Base-by-base conservation (phyloP, 2,329 filamentous ascomycete genomes). In the Penicillium olsonii region DNA sequence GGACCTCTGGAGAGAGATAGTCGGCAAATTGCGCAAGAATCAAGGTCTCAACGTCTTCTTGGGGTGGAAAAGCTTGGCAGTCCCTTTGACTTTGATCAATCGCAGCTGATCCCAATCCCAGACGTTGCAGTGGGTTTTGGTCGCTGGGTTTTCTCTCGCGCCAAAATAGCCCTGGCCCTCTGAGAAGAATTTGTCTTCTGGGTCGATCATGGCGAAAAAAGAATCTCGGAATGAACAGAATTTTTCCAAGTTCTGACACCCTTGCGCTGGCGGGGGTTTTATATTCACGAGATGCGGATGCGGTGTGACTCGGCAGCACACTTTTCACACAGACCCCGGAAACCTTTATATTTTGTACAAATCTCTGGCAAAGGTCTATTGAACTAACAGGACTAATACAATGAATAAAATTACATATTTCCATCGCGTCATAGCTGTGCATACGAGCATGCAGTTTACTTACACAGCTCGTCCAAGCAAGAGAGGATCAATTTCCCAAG, bases 401-500 rank as follows among this genome's bases (percentile, higher is more conserved):
- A 24, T 4, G 8, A 24, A 24, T 24, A 24, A 24, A 24, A 24
- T 24, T 24, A 24, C 22, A 24, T 4, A 24, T 24, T n/a, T n/a
- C n/a, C n/a, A n/a, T n/a, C n/a, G n/a, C n/a, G n/a, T n/a, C n/a
- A n/a, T n/a, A n/a, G n/a, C n/a, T n/a, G n/a, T n/a, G n/a, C n/a
- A n/a, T n/a, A n/a, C n/a, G n/a, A n/a, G n/a, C n/a, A n/a, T n/a
- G n/a, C n/a, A n/a, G 29, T 14, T 47, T 27, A 47, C 26, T 47
- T 47, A 1, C 20, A 56, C 19, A 69, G 45, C n/a, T 54, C 50
- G 42, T 64, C 62, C 37, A 72, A 55, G 59, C 63, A 71, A 31
- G 46, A 37, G 15, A 64, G 26, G 5, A 72, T 70, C 5, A 72
- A 50, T 42, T 59, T 62, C 5, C 67, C 67, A 6, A 72, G 45